A percentile compares a stretch with the other conserved stretches of the same genome.
Evolutionary conservation across 805 yeast genomes (phyloP).

Genomic region (Starmerella roubikii): DNA sequence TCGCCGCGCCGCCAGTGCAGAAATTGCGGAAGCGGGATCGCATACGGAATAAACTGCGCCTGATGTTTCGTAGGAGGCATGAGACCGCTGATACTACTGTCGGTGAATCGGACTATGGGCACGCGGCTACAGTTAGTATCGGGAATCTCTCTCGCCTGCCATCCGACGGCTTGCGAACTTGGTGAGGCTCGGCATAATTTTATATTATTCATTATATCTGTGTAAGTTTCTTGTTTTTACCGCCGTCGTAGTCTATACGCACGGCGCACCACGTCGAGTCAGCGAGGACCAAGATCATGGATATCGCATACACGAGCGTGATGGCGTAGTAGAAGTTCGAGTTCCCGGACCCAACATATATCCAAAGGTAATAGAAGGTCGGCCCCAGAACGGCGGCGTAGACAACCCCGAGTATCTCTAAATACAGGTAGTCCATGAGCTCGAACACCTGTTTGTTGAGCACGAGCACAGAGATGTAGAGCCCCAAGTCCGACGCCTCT

Average conservation of each 20-base stretch:
- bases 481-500: constrained; percentile 60
- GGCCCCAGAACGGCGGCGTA: constrained; percentile 58
- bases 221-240: constrained; percentile 12
- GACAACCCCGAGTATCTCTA: constrained; percentile 40
- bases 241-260: constrained; percentile 49
- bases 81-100: no score
- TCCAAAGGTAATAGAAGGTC: constrained; percentile 87
- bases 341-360: constrained; percentile 85
- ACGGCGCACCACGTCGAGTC: constrained; percentile 77
- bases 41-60: no score
- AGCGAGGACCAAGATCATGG: constrained; percentile 50
- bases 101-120: no score
- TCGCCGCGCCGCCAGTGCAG: no score
- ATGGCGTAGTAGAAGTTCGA: constrained; percentile 94
- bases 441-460: constrained; percentile 31
- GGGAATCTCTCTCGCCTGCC: no score
- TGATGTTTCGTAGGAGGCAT: no score
- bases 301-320: constrained; percentile 63
- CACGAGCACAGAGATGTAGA: constrained; percentile 38
- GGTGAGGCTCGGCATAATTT: no score
- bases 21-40: no score
- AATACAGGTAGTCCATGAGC: constrained; percentile 34
- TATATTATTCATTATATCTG: no score
- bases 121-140: no score
- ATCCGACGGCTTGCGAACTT: no score